Evolutionary conservation across 2,329 filamentous ascomycete genomes (phyloP).

Genomic region (Fusarium beomiforme): DNA sequence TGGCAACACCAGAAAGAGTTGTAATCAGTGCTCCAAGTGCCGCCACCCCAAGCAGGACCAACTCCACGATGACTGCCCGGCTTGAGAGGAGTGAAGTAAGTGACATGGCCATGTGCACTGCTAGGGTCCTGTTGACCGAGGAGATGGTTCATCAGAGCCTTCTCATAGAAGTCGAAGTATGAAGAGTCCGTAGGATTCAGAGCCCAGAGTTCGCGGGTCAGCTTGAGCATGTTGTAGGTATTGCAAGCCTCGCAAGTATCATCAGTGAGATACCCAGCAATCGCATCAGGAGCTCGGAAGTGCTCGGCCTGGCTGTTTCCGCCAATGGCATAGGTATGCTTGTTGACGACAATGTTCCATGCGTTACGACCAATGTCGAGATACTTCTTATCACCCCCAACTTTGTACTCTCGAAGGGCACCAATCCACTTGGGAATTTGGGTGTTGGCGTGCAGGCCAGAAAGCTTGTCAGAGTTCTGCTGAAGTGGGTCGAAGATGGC

Average conservation of each 20-base stretch:
- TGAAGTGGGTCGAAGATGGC: conserved; percentile 59
- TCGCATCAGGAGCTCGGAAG: conserved; percentile 58
- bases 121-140: conserved; percentile 59
- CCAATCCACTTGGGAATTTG: conserved; percentile 66
- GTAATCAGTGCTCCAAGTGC: conserved; percentile 64
- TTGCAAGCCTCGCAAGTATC: conserved; percentile 65
- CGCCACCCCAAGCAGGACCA: conserved; percentile 63
- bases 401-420: conserved; percentile 58
- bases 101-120: conserved; percentile 59
- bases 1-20: conserved; percentile 65
- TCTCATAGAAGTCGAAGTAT: conserved; percentile 66
- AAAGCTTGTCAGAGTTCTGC: conserved; percentile 54
- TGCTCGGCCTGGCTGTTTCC: conserved; percentile 65
- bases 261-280: conserved; percentile 53
- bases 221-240: conserved; percentile 66
- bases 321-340: conserved; percentile 63
- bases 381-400: conserved; percentile 56
- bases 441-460: conserved; percentile 63
- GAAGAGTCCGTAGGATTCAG: conserved; percentile 50
- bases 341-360: conserved; percentile 57
- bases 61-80: conserved; percentile 59
- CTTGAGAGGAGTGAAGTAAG: conserved; percentile 62
- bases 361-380: conserved; percentile 60
- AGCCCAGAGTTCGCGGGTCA: conserved; percentile 62
- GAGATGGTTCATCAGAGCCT: conserved; percentile 60